A percentile compares a stretch with the other conserved stretches of the same genome.
These are phyloP conservation scores for Pleurotus citrinopileatus DNA, from an alignment of 768 basidiomycete genomes.

Conservation along the genomic window DNA sequence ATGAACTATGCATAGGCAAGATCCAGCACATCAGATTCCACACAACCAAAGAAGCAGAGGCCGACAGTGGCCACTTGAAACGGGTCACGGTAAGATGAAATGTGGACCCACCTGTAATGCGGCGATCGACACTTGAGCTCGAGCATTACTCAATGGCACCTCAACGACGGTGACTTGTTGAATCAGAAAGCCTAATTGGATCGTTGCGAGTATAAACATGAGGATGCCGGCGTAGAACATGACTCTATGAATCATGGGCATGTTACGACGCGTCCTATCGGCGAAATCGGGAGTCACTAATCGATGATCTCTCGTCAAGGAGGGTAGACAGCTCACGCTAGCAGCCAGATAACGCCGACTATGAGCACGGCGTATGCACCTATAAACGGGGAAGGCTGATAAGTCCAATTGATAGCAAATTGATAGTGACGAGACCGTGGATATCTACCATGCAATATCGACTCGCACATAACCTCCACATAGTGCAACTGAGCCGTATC, in stretches of 20 bases:
- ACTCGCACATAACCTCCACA: conserved; percentile 9
- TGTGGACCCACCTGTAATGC: conserved; percentile 2
- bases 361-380: conserved; percentile 3
- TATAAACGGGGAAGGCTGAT: neutral
- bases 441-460: conserved; percentile 1
- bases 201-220: conserved; percentile 1
- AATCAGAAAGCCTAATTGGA: conserved; percentile 5
- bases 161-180: conserved; percentile 6
- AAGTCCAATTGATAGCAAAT: neutral
- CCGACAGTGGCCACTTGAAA: no score
- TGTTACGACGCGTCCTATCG: neutral
- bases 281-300: neutral
- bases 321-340: neutral
- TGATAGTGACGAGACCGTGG: no score
- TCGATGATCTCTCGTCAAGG: neutral
- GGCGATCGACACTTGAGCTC: conserved; percentile 6
- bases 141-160: conserved; percentile 6
- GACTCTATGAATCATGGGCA: conserved; percentile 8
- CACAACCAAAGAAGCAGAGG: no score
- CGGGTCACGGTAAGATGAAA: no score
- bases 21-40: neutral
- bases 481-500: conserved; percentile 1
- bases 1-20: neutral
- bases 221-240: conserved; percentile 8
- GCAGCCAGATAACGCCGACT: conserved; percentile 6